Percentiles rank a stretch among this genome's conserved stretches.
Conservation (phyloP, 495 filamentous ascomycete genomes). For the Penicillium pancosmium region DNA sequence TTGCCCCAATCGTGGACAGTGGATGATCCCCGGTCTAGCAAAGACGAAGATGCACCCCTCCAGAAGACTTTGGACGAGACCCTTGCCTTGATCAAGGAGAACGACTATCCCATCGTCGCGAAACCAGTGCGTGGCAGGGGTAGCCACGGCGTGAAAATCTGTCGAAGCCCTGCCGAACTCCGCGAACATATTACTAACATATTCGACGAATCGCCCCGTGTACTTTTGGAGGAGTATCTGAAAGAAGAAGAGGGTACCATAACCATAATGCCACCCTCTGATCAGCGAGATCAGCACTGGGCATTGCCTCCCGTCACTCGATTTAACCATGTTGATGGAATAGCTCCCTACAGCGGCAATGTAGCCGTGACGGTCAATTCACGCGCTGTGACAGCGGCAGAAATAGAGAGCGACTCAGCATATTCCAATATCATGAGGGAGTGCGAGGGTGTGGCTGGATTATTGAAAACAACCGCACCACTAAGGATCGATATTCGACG, state of each 20-base stretch:
- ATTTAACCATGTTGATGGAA: conserved; percentile 38
- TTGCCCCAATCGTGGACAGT: conserved; percentile 26
- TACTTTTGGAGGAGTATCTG: conserved; percentile 39
- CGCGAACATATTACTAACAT: conserved; percentile 24
- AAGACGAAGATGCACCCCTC: neutral
- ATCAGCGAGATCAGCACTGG: conserved; percentile 27
- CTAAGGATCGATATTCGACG: conserved; percentile 41
- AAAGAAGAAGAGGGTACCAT: conserved; percentile 42
- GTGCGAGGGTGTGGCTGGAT: conserved; percentile 32
- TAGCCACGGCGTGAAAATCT: conserved; percentile 40
- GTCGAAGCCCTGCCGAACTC: conserved; percentile 20
- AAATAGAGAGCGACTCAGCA: conserved; percentile 17
- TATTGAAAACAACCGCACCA: conserved; percentile 29
- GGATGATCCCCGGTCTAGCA: conserved; percentile 6
- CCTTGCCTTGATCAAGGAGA: conserved; percentile 7
- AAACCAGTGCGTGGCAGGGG: conserved; percentile 32
- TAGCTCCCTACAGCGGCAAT: conserved; percentile 39
- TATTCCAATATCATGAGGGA: conserved; percentile 26
- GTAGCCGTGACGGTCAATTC: conserved; percentile 38
- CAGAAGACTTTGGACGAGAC: conserved; percentile 5
- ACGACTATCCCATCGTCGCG: conserved; percentile 30
- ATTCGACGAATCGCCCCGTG: conserved; percentile 27
- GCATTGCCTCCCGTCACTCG: conserved; percentile 34
- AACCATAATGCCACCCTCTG: conserved; percentile 38
- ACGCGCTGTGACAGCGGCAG: conserved; percentile 18